Base-by-base conservation (phyloP, 2,329 filamentous ascomycete species). In the Colletotrichum echinochloae region DNA sequence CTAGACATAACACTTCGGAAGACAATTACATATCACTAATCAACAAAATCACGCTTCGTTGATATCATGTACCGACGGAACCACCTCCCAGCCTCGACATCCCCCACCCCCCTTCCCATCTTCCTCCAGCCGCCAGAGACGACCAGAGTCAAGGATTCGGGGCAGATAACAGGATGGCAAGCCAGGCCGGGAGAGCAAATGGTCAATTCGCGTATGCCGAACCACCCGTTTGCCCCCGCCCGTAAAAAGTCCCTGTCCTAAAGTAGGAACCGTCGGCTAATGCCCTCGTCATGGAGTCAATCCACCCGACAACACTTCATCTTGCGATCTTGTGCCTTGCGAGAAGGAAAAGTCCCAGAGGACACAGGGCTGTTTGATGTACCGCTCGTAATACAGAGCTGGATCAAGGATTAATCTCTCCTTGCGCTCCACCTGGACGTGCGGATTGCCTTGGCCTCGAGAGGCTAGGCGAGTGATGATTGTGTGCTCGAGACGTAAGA, bases 331-430 rank as follows among this genome's bases (percentile, higher is more conserved):
- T 51, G 59, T 65, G 66, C 60, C 48, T 60, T 62, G 51, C 49
- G 56, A 46, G 48, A 56, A 18, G 44, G 44, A 60, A 63, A 65
- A 60, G 57, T 48, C 73, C 60, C 66, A 73, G 66, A 64, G 61
- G 60, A 60, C 26, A n/a, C 44, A 11, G 60, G 37, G 54, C 20
- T 65, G 68, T 74, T 88, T 83, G 73, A 86, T 91, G 72, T 91
- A 88, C 89, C 89, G 89, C 89, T 90, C 89, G 88, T 89, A 91
- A 91, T 91, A 91, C 89, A 91, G 88, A 91, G 89, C 86, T 85
- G 83, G 78, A 77, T 86, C 89, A 91, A 91, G 89, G 89, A 91
- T 89, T 83, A 83, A 79, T 89, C 89, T 91, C 88, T 88, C 89
- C 89, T 91, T 91, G 89, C 88, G 88, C 89, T 91, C 89, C 89